phyloP scores from a whole-genome alignment of 75 land plant genomes.

The Pinus tabuliformis region DNA sequence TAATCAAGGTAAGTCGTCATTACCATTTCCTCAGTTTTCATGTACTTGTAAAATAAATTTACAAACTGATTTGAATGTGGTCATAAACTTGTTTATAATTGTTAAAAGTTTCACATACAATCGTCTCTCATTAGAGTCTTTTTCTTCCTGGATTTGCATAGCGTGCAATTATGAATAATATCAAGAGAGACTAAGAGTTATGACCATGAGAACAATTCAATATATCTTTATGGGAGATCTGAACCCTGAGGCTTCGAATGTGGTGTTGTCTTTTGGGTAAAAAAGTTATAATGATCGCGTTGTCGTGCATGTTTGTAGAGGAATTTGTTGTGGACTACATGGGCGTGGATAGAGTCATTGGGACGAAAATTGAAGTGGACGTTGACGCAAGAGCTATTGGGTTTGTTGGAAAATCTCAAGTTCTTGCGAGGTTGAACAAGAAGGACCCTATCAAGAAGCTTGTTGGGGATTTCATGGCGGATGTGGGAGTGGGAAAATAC shows the following conservation, averaged over 20 bases:
- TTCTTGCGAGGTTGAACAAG: constrained; percentile 25
- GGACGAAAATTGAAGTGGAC: constrained; percentile 33
- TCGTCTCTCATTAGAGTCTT: no score
- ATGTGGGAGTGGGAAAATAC: constrained; percentile 22
- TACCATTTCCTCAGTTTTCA: no score
- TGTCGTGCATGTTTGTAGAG: constrained; percentile 44
- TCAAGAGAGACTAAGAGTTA: no score
- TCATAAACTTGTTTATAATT: no score
- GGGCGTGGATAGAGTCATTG: constrained; percentile 34
- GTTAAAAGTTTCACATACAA: no score
- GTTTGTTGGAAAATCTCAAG: constrained; percentile 23
- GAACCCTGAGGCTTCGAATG: constrained; percentile 24
- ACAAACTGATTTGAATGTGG: no score
- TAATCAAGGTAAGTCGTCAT: no score
- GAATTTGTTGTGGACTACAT: constrained; percentile 28
- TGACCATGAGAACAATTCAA: no score
- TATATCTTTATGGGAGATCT: constrained; percentile 9
- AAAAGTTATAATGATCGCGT: constrained; percentile 27
- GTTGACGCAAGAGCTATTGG: constrained; percentile 29
- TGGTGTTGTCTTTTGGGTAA: constrained; percentile 35
- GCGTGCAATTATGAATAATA: no score
- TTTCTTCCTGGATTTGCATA: no score
- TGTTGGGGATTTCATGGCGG: constrained; percentile 13
- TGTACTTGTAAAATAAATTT: no score
- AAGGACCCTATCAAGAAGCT: constrained; percentile 7